Conservation (phyloP, 768 basidiomycete genomes). For the Russula sp. region DNA sequence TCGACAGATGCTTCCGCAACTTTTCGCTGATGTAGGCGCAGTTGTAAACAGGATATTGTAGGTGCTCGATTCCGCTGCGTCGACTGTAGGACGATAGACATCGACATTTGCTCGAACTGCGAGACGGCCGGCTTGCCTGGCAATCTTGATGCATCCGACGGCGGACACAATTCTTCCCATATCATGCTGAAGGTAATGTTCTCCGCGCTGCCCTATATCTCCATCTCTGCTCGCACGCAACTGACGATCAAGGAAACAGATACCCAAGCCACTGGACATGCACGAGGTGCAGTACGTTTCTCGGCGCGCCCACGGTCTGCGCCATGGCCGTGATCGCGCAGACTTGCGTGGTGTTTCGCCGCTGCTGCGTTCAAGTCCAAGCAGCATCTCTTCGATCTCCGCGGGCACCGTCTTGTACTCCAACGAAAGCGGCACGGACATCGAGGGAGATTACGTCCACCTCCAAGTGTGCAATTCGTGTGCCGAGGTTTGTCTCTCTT, state of each 20-base stretch:
- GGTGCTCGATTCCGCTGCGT: conserved; percentile 93
- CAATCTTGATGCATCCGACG: conserved; percentile 68
- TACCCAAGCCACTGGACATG: conserved; percentile 74
- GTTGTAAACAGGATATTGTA: conserved; percentile 83
- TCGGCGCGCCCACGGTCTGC: conserved; percentile 14
- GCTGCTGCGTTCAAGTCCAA: conserved; percentile 16
- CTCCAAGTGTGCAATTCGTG: conserved; percentile 19
- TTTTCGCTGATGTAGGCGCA: conserved; percentile 26
- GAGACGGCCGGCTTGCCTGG: conserved; percentile 82
- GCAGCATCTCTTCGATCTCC: conserved; percentile 15
- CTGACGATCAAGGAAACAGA: conserved; percentile 38
- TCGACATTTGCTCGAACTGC: conserved; percentile 83
- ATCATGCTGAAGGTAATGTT: conserved; percentile 82
- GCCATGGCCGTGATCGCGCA: conserved; percentile 6
- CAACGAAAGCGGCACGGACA: not conserved
- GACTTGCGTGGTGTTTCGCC: conserved; percentile 1
- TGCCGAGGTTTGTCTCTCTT: conserved; percentile 3
- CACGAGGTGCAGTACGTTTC: conserved; percentile 58
- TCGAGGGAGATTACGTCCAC: conserved; percentile 8
- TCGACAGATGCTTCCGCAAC: not conserved
- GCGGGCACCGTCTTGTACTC: conserved; percentile 8
- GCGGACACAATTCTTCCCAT: conserved; percentile 77
- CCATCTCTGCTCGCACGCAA: not conserved
- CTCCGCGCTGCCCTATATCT: conserved; percentile 3
- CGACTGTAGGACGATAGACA: conserved; percentile 44